Conservation (phyloP, 2,329 filamentous ascomycete genomes). For the Pezicula neosporulosa region DNA sequence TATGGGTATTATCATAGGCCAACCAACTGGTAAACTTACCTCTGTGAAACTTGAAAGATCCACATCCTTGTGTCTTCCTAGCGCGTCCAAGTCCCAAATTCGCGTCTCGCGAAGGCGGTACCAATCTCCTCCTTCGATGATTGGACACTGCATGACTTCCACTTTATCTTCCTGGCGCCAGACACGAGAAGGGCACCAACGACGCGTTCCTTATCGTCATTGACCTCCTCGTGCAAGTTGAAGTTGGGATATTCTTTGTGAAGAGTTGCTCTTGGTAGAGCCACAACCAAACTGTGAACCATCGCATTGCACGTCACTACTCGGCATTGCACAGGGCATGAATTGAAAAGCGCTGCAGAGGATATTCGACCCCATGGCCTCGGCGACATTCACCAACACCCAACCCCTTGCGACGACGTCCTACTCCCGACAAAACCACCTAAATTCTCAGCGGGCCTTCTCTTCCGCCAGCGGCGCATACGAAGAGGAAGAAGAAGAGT, state of each 20-base stretch:
- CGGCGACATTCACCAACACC: constrained; percentile 21
- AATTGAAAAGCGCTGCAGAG: neutral
- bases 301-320: neutral
- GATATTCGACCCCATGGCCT: constrained; percentile 1
- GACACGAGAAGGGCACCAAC: constrained; percentile 13
- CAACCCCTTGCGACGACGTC: constrained; percentile 25
- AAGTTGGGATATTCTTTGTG: constrained; percentile 4
- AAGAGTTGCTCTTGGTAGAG: neutral
- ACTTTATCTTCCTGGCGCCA: constrained; percentile 17
- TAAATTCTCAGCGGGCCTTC: constrained; percentile 16
- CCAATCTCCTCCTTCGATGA: neutral
- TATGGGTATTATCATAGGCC: too few species aligned
- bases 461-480: constrained; percentile 16
- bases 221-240: constrained; percentile 4
- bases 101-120: neutral
- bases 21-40: too few species aligned
- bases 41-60: too few species aligned
- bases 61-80: too few species aligned
- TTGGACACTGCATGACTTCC: constrained; percentile 10
- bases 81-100: too few species aligned
- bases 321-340: neutral
- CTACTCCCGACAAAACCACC: constrained; percentile 24
- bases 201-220: constrained; percentile 19
- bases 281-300: neutral
- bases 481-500: constrained; percentile 15